Evolutionary conservation across 75 land plant genomes (phyloP), one percentile per base, ranked within the genome.

Genomic region (Azolla pinnata): DNA sequence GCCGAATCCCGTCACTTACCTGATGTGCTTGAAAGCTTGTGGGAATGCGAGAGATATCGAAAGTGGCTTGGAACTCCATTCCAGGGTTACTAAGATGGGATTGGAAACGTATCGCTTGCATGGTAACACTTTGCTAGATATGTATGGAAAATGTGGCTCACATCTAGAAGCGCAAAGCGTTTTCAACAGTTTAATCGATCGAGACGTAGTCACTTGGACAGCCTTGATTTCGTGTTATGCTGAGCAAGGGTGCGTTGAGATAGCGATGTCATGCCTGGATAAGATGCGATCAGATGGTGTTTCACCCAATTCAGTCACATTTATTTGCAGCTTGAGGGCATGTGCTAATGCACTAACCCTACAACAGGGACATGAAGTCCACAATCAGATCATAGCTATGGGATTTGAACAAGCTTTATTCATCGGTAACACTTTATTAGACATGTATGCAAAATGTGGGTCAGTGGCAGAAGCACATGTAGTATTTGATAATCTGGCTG

Each of bases 151-250:
- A 44, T 67, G 69, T 40, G 63, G 63, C 20, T 14, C 33, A 17
- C 21, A 44, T 9, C 27, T 31, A 16, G 63, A 59, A 19, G 69
- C 69, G 2, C 62, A 50, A 20, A 21, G 18, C 28, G 34, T 67
- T 3, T 67, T 67, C 30, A 44, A 65, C 0, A 44, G 33, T 17
- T 19, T 59, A 35, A 21, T 18, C 21, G 18, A 18, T 1, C 60
- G 61, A 23, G 48, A 44, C 34, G 33, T 57, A 1, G 25, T 67
- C 21, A 21, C 69, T 23, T 67, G 69, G 69, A 67, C 44, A 30
- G 33, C 69, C 28, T 46, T 59, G 62, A 67, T 67, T 50, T 30
- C 26, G 8, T 29, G 51, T 16, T 59, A 67, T 48, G 69, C 64
- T 18, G 62, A 67, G 3, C 42, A 67, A 24, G 69, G 65, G 12